Conservation (phyloP, 495 filamentous ascomycete genomes). For the Xanthoparmelia taractica region DNA sequence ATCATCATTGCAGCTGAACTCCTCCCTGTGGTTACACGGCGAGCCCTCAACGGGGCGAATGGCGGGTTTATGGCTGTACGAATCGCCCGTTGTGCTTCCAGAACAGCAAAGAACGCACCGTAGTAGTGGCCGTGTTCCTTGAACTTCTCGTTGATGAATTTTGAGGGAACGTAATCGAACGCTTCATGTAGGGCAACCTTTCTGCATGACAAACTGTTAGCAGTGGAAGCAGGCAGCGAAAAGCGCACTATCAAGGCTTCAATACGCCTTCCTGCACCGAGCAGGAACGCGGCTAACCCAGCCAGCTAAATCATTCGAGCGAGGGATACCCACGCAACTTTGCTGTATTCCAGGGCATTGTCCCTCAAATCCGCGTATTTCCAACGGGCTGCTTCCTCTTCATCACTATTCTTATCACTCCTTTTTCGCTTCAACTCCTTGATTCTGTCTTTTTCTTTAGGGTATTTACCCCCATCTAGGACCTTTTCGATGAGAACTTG, state of each 20-base stretch:
- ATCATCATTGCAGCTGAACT: slow-evolving; percentile 16
- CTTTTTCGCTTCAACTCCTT: slow-evolving; percentile 38
- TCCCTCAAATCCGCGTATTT: slow-evolving; percentile 25
- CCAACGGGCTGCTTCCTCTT: slow-evolving; percentile 33
- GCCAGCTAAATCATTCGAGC: background rate
- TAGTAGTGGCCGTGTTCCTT: slow-evolving; percentile 36
- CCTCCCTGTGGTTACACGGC: slow-evolving; percentile 20
- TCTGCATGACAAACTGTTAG: slow-evolving; percentile 23
- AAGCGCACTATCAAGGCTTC: background rate
- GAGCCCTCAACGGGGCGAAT: slow-evolving; percentile 30
- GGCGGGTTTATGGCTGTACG: slow-evolving; percentile 25
- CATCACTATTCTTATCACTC: slow-evolving; percentile 32
- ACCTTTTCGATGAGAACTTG: slow-evolving; percentile 39
- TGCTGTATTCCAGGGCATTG: slow-evolving; percentile 25
- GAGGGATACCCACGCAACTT: slow-evolving; percentile 29
- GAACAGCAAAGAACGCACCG: slow-evolving; percentile 38
- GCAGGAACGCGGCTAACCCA: background rate
- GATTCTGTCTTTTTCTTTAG: slow-evolving; percentile 35
- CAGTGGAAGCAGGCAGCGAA: background rate
- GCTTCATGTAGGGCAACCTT: slow-evolving; percentile 38
- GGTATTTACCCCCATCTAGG: slow-evolving; percentile 37
- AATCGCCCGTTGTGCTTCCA: slow-evolving; percentile 33
- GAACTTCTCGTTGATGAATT: slow-evolving; percentile 40
- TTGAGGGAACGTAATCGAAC: slow-evolving; percentile 40
- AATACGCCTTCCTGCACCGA: background rate